Conservation (phyloP, 2,329 filamentous ascomycete species). For the Dothideomycetes sp. region DNA sequence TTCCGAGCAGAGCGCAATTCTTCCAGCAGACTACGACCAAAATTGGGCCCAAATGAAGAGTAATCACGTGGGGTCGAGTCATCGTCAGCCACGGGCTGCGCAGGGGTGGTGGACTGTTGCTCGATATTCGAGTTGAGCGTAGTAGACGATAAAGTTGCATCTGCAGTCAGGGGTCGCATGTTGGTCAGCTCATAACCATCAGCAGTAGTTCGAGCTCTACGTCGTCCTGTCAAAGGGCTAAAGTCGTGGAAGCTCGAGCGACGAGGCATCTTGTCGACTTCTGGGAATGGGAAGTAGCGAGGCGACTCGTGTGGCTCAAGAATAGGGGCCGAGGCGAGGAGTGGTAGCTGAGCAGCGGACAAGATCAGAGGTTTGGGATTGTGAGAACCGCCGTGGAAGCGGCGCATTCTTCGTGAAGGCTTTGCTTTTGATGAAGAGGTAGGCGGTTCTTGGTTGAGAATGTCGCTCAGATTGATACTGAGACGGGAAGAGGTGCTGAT, state of each 20-base stretch:
- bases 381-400: slow-evolving; percentile 27
- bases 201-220: slow-evolving; percentile 18
- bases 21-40: slow-evolving; percentile 27
- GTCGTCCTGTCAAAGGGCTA: slow-evolving; percentile 10
- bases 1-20: slow-evolving; percentile 22
- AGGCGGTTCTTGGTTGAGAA: not conserved
- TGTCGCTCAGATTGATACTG: slow-evolving; percentile 4
- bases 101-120: slow-evolving; percentile 1
- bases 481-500: slow-evolving; percentile 9
- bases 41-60: slow-evolving; percentile 19
- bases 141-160: no score
- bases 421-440: slow-evolving; percentile 2
- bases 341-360: slow-evolving; percentile 22
- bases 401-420: slow-evolving; percentile 24
- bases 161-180: no score
- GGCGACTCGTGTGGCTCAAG: slow-evolving; percentile 19
- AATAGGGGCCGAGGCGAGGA: slow-evolving; percentile 22
- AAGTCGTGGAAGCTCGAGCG: slow-evolving; percentile 9
- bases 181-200: not conserved
- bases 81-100: not conserved
- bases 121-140: not conserved
- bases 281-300: slow-evolving; percentile 15
- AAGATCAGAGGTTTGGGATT: slow-evolving; percentile 28
- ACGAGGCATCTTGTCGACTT: slow-evolving; percentile 1
- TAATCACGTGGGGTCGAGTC: slow-evolving; percentile 14